Percentiles rank a stretch among this genome's conserved stretches.
Evolutionary conservation across 371 early-diverging fungal genomes (phyloP).

Genomic region (Mortierella polycephala): DNA sequence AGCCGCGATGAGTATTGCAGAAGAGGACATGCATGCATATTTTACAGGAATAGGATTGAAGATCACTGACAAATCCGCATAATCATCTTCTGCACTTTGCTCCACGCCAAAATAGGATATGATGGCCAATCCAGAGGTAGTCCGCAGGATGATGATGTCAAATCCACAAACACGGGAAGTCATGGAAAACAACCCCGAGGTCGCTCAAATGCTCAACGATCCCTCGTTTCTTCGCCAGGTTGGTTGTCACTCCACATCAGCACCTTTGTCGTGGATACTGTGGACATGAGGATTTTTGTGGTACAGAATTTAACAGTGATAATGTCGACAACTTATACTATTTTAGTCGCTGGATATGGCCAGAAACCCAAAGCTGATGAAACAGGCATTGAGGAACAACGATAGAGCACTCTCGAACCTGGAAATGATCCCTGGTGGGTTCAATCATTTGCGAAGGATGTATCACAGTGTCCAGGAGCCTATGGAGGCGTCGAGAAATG

Average conservation of each 20-base stretch:
- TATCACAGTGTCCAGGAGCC: conserved; percentile 82
- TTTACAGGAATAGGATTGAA: background rate
- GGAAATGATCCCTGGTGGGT: conserved; percentile 88
- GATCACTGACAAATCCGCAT: background rate
- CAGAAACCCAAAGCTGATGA: conserved; percentile 83
- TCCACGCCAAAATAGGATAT: conserved; percentile 48
- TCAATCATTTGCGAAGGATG: conserved; percentile 84
- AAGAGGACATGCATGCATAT: background rate
- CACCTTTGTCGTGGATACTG: too few species aligned
- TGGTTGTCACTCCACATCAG: background rate
- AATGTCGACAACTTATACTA: background rate
- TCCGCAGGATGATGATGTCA: conserved; percentile 77
- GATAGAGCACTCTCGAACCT: conserved; percentile 89
- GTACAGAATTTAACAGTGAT: background rate
- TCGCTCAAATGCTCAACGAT: conserved; percentile 81
- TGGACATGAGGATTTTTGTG: background rate
- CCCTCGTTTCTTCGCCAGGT: conserved; percentile 80
- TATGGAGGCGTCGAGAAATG: conserved; percentile 58
- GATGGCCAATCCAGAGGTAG: conserved; percentile 72
- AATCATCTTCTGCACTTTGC: conserved; percentile 1
- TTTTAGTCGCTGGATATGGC: conserved; percentile 54
- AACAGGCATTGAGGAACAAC: conserved; percentile 85
- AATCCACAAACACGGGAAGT: conserved; percentile 75
- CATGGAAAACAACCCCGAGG: conserved; percentile 82
- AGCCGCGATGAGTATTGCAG: background rate